phyloP scores from a whole-genome alignment of 441 rosid species.

The Populus hybrid region DNA sequence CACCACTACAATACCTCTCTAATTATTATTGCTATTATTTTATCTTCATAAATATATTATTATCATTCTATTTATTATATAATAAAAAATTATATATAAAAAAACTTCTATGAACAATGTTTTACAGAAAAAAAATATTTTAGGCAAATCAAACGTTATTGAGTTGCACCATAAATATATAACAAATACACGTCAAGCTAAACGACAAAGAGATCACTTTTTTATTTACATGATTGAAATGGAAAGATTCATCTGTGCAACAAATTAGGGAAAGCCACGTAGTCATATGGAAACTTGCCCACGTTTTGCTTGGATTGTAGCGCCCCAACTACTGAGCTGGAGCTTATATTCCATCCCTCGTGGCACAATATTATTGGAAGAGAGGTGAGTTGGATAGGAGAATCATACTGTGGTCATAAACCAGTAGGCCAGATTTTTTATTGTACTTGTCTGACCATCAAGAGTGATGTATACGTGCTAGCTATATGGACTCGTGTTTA shows the following conservation, averaged over 20 bases:
- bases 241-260: not conserved
- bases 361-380: not conserved
- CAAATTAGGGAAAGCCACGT: slow-evolving; percentile 4
- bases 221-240: not conserved
- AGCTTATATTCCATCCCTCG: not conserved
- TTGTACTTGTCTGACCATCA: not conserved
- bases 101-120: too few relatives aligned
- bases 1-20: too few relatives aligned
- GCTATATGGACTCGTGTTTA: not conserved
- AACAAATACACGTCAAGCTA: not conserved
- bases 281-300: not conserved
- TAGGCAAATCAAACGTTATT: too few relatives aligned
- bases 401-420: not conserved
- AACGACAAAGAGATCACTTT: slow-evolving; percentile 19
- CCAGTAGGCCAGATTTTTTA: not conserved
- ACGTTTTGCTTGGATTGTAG: slow-evolving; percentile 14
- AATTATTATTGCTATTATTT: too few relatives aligned
- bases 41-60: too few relatives aligned
- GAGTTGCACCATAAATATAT: too few relatives aligned
- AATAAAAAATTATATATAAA: too few relatives aligned
- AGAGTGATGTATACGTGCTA: not conserved
- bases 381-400: not conserved
- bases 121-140: too few relatives aligned
- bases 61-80: too few relatives aligned
- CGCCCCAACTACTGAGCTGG: slow-evolving; percentile 11